Evolutionary conservation across 2,329 filamentous ascomycete genomes (phyloP).

Genomic region (Lasiodiplodia citricola): DNA sequence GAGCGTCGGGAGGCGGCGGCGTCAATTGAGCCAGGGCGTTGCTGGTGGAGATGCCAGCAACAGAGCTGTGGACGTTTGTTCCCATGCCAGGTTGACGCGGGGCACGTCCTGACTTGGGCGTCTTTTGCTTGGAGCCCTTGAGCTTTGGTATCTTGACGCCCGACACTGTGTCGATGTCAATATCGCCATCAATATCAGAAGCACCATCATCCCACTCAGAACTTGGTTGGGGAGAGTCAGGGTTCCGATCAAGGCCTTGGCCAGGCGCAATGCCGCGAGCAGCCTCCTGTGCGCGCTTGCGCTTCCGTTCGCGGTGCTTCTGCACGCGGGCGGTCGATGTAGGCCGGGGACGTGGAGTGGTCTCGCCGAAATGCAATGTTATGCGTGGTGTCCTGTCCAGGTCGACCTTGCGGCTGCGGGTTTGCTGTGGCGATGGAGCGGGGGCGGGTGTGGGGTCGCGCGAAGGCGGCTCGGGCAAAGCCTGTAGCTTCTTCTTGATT

Average conservation of each 20-base stretch:
- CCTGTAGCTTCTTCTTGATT: constrained; percentile 66
- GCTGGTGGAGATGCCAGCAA: constrained; percentile 65
- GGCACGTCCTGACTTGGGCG: constrained; percentile 48
- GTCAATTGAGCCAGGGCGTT: constrained; percentile 64
- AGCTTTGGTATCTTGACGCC: constrained; percentile 38
- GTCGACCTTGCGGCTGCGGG: constrained; percentile 33
- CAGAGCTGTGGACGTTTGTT: constrained; percentile 59
- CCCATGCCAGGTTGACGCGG: constrained; percentile 52
- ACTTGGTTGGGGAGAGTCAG: constrained; percentile 34
- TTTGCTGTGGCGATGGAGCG: constrained; percentile 49
- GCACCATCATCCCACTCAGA: constrained; percentile 19
- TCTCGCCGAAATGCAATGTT: constrained; percentile 30
- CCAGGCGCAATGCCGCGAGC: constrained; percentile 47
- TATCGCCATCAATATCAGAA: constrained; percentile 9
- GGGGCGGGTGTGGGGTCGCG: constrained; percentile 63
- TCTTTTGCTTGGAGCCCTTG: constrained; percentile 21
- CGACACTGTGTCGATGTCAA: constrained; percentile 14
- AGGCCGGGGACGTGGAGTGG: constrained; percentile 8
- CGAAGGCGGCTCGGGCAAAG: constrained; percentile 64
- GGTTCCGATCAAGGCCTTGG: constrained; percentile 51
- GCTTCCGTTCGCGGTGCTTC: constrained; percentile 36
- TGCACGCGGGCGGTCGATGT: constrained; percentile 26
- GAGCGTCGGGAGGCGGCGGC: constrained; percentile 64
- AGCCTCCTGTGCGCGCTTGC: constrained; percentile 25
- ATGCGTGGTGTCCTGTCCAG: constrained; percentile 33